Evolutionary conservation across 441 rosid genomes (phyloP).

Genomic region (Erodium trifolium): DNA sequence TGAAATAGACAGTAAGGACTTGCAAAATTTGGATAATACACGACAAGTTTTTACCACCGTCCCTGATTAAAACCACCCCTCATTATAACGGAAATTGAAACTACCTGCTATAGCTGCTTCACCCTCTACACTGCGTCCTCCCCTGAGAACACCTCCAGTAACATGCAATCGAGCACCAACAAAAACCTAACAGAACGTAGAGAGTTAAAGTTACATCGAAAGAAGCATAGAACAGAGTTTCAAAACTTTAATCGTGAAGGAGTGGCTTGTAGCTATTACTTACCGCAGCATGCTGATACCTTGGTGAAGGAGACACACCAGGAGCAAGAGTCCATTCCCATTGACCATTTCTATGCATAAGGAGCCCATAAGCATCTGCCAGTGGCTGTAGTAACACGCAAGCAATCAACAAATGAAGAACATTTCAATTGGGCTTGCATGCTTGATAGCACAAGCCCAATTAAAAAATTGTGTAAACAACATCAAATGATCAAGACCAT

Average conservation of each 20-base stretch:
- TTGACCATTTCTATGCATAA: constrained; percentile 97
- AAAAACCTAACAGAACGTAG: constrained; percentile 53
- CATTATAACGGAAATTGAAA: constrained; percentile 12
- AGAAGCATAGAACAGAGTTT: not conserved
- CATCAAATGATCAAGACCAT: not conserved
- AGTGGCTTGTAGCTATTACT: constrained; percentile 24
- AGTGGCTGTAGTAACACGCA: constrained; percentile 53
- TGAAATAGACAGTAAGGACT: no score
- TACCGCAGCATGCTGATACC: constrained; percentile 95
- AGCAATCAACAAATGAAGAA: constrained; percentile 10
- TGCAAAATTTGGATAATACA: no score
- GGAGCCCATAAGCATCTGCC: constrained; percentile 95
- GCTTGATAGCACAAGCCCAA: not conserved
- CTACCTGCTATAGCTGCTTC: constrained; percentile 92
- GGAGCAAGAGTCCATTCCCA: constrained; percentile 99
- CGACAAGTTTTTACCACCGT: no score
- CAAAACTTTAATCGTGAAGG: constrained; percentile 3
- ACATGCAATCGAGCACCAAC: constrained; percentile 97
- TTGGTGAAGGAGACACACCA: constrained; percentile 93
- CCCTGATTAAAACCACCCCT: not conserved
- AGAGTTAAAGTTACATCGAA: not conserved
- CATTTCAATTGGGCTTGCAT: not conserved
- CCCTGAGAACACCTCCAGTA: constrained; percentile 80
- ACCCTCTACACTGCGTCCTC: constrained; percentile 81
- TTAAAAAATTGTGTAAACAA: not conserved